These are phyloP conservation scores for Coemansia sp. DNA, from an alignment of 192 early-diverging fungal genomes.

Conservation along the genomic window DNA sequence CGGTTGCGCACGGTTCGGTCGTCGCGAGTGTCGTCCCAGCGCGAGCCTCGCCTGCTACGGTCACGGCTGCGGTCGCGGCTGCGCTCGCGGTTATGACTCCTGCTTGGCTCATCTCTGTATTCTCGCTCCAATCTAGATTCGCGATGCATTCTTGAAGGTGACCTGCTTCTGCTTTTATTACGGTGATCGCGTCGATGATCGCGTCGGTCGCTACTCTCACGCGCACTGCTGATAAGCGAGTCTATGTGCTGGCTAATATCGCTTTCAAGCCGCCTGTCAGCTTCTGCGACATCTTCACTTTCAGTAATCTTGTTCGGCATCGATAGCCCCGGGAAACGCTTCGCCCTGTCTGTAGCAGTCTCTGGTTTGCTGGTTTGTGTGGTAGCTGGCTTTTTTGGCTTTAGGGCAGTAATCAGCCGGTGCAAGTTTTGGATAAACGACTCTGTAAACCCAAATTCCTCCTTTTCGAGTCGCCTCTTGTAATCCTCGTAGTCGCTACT, in stretches of 20 bases:
- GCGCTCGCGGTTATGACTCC: slow-evolving; percentile 5
- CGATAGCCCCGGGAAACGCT: slow-evolving; percentile 79
- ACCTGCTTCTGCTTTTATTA: slow-evolving; percentile 25
- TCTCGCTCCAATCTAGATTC: slow-evolving; percentile 10
- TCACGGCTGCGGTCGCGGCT: slow-evolving; percentile 11
- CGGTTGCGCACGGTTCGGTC: neutral
- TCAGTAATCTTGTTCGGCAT: slow-evolving; percentile 25
- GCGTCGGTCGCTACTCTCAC: neutral
- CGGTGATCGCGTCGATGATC: slow-evolving; percentile 3
- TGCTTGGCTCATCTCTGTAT: slow-evolving; percentile 5
- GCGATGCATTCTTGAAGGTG: slow-evolving; percentile 7
- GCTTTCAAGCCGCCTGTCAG: slow-evolving; percentile 22
- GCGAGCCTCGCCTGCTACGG: slow-evolving; percentile 26
- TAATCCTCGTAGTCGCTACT: slow-evolving; percentile 63
- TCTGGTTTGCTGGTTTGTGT: slow-evolving; percentile 20
- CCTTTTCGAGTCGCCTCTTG: slow-evolving; percentile 63
- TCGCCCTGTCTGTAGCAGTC: slow-evolving; percentile 57
- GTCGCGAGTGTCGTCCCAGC: slow-evolving; percentile 40
- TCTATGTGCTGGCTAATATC: slow-evolving; percentile 42
- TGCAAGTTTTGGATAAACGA: slow-evolving; percentile 81
- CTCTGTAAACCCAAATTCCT: slow-evolving; percentile 80
- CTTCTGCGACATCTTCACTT: neutral
- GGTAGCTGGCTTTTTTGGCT: slow-evolving; percentile 49
- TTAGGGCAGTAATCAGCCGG: slow-evolving; percentile 84
- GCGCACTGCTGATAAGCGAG: slow-evolving; percentile 19